Percentiles rank a stretch among this genome's conserved stretches.
phyloP scores from a whole-genome alignment of 2,329 filamentous ascomycete species.

The Nemania sp. region DNA sequence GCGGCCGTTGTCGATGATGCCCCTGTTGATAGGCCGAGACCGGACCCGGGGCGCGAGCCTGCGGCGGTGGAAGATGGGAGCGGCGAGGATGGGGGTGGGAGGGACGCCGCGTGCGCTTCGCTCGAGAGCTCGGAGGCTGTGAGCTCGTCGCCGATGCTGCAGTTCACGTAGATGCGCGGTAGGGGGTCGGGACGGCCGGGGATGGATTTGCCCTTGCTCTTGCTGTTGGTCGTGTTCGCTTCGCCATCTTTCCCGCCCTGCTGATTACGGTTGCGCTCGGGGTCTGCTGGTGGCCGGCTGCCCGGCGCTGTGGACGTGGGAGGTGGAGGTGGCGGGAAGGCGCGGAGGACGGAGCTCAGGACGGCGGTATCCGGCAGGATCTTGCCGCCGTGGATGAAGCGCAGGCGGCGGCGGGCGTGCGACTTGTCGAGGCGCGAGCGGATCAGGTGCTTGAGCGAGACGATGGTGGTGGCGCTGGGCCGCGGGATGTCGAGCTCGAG shows the following conservation, averaged over 20 bases:
- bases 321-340: conserved; percentile 67
- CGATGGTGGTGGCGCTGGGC: conserved; percentile 76
- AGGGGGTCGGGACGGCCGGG: conserved; percentile 59
- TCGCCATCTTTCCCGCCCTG: conserved; percentile 4
- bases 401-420: conserved; percentile 76
- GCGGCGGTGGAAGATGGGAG: conserved; percentile 19
- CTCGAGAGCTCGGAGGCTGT: conserved; percentile 74
- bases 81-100: conserved; percentile 29
- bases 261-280: not conserved
- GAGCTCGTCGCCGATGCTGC: conserved; percentile 85
- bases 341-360: conserved; percentile 75
- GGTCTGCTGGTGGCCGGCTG: not conserved
- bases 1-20: conserved; percentile 59
- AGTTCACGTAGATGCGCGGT: conserved; percentile 86
- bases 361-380: conserved; percentile 81
- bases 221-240: conserved; percentile 41
- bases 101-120: conserved; percentile 66
- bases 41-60: conserved; percentile 16
- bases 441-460: conserved; percentile 85
- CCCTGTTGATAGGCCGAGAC: conserved; percentile 28
- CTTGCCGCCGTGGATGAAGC: conserved; percentile 90
- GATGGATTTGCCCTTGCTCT: conserved; percentile 76
- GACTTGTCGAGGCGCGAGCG: conserved; percentile 74
- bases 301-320: conserved; percentile 16
- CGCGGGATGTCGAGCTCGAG: conserved; percentile 79